phyloP scores from a whole-genome alignment of 148 eudicot genomes.

The Pouteria glomerata region DNA sequence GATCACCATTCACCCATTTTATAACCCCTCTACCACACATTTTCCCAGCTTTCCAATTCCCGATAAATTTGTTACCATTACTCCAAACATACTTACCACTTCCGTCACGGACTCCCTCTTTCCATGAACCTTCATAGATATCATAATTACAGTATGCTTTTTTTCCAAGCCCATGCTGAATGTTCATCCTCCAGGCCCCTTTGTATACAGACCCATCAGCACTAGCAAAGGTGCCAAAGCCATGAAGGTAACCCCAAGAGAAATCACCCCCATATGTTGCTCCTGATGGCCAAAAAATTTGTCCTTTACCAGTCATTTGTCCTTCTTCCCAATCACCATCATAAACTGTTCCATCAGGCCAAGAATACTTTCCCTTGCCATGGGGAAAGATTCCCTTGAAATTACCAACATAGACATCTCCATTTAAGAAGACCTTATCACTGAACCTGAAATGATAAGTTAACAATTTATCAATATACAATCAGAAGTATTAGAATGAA shows the following conservation, averaged over 20 bases:
- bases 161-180: slow-evolving; percentile 76
- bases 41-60: slow-evolving; percentile 78
- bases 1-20: slow-evolving; percentile 85
- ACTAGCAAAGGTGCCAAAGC: slow-evolving; percentile 52
- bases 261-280: slow-evolving; percentile 78
- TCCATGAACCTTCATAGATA: slow-evolving; percentile 87
- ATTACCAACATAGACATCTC: slow-evolving; percentile 65
- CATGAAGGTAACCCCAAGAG: slow-evolving; percentile 86
- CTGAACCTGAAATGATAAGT: slow-evolving; percentile 25
- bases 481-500: too few species aligned
- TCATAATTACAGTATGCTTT: slow-evolving; percentile 69
- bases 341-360: slow-evolving; percentile 78
- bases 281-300: slow-evolving; percentile 64
- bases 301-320: slow-evolving; percentile 80
- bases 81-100: slow-evolving; percentile 77
- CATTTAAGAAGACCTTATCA: slow-evolving; percentile 52
- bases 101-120: slow-evolving; percentile 82
- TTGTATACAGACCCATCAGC: slow-evolving; percentile 58
- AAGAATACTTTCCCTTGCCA: slow-evolving; percentile 81
- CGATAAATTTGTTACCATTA: slow-evolving; percentile 62
- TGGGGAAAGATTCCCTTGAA: slow-evolving; percentile 56
- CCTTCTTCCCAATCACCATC: slow-evolving; percentile 91
- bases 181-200: slow-evolving; percentile 84
- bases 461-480: background rate
- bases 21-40: slow-evolving; percentile 88